Conservation (phyloP, 2,329 filamentous ascomycete genomes). For the Zalaria sp. region DNA sequence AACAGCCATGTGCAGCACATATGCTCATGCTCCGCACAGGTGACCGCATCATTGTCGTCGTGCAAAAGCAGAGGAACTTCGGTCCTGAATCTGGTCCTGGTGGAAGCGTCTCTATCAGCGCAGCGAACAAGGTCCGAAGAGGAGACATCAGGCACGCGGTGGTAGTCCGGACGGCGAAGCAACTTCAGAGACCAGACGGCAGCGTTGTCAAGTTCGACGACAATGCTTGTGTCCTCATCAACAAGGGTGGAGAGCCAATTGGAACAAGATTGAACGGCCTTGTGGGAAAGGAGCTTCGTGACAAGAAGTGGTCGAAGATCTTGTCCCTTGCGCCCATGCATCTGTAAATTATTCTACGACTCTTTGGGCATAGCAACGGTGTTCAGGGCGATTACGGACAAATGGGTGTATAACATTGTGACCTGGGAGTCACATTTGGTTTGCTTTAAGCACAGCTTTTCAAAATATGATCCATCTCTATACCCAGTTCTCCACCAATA, state of each 20-base stretch:
- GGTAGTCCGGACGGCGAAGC: slow-evolving; percentile 81
- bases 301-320: slow-evolving; percentile 98
- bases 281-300: slow-evolving; percentile 76
- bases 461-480: slow-evolving; percentile 1
- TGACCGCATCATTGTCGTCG: slow-evolving; percentile 92
- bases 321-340: slow-evolving; percentile 83
- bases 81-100: slow-evolving; percentile 57
- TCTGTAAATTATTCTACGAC: slow-evolving; percentile 37
- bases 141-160: slow-evolving; percentile 95
- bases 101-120: slow-evolving; percentile 55
- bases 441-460: too few species aligned
- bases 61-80: slow-evolving; percentile 83
- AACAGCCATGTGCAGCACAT: not conserved
- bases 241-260: slow-evolving; percentile 91
- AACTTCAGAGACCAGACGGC: slow-evolving; percentile 75
- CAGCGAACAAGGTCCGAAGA: slow-evolving; percentile 84
- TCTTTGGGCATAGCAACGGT: slow-evolving; percentile 1
- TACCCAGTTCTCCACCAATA: too few species aligned
- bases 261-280: slow-evolving; percentile 83
- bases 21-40: slow-evolving; percentile 36
- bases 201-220: slow-evolving; percentile 89
- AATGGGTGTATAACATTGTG: not conserved
- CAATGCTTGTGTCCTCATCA: slow-evolving; percentile 94
- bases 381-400: not conserved
- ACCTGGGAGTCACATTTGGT: too few species aligned